Evolutionary conservation across 495 filamentous ascomycete species (phyloP).

Genomic region (Gamarada debralockiae): DNA sequence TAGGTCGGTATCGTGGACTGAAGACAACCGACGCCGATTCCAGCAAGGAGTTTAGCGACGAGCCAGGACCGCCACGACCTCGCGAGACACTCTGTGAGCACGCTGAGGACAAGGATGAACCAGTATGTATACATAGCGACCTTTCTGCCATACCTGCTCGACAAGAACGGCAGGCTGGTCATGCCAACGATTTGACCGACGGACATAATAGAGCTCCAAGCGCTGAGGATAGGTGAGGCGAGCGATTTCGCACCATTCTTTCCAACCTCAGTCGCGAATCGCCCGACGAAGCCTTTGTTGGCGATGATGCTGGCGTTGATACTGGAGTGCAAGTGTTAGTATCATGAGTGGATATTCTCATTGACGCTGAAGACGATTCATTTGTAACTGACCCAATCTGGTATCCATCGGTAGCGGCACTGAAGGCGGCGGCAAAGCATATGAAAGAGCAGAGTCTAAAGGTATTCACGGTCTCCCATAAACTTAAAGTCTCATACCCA

Average conservation of each 20-base stretch:
- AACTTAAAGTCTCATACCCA: conserved; percentile 7
- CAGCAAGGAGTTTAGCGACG: conserved; percentile 13
- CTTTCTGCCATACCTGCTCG: conserved; percentile 12
- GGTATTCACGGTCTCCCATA: conserved; percentile 15
- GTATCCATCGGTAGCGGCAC: conserved; percentile 16
- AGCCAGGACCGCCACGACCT: conserved; percentile 8
- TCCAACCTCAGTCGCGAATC: conserved; percentile 1
- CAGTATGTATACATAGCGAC: conserved; percentile 14
- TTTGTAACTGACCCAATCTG: conserved; percentile 16
- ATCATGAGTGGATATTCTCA: background rate
- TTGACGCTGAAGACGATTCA: background rate
- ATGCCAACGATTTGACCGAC: conserved; percentile 16
- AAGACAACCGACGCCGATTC: conserved; percentile 18
- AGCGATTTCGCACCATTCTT: conserved; percentile 4
- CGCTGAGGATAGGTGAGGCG: background rate
- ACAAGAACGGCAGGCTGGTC: conserved; percentile 1
- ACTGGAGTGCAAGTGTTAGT: background rate
- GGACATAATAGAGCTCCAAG: conserved; percentile 10
- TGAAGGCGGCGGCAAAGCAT: conserved; percentile 5
- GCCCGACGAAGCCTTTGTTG: conserved; percentile 17
- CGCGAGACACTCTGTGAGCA: conserved; percentile 5
- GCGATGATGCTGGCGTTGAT: conserved; percentile 15
- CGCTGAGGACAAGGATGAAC: conserved; percentile 9
- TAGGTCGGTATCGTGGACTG: conserved; percentile 13
- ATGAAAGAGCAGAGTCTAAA: conserved; percentile 12